Evolutionary conservation across 169 alveolate genomes (phyloP).

Genomic region (Eimeria tenella): DNA sequence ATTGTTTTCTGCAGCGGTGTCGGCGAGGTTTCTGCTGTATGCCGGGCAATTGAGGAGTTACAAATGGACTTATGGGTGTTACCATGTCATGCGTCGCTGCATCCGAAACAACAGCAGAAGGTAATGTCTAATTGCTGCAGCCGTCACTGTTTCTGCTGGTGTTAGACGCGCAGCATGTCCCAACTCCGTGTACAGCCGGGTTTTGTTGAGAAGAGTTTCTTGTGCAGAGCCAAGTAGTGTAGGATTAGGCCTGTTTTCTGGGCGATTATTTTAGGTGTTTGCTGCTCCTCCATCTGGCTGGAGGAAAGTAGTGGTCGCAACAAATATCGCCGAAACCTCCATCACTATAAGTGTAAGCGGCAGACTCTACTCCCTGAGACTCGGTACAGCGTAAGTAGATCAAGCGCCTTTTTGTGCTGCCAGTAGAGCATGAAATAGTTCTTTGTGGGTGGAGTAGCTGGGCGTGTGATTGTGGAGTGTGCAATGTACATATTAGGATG

Average conservation of each 20-base stretch:
- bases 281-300: constrained; percentile 82
- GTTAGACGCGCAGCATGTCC: not conserved
- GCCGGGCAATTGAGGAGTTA: constrained; percentile 85
- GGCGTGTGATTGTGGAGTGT: not conserved
- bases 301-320: constrained; percentile 98
- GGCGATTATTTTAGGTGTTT: constrained; percentile 37
- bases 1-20: constrained; percentile 97
- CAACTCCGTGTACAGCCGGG: not conserved
- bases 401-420: not conserved
- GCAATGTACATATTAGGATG: constrained; percentile 84
- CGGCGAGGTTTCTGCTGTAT: constrained; percentile 90
- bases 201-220: not conserved
- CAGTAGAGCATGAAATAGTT: not conserved
- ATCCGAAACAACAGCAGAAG: constrained; percentile 95
- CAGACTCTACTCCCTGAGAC: not conserved
- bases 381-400: too few relatives aligned
- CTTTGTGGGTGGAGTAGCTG: not conserved
- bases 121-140: constrained; percentile 87
- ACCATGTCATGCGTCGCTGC: constrained; percentile 95
- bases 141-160: constrained; percentile 38
- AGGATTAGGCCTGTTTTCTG: not conserved
- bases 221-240: not conserved
- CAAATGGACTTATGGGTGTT: constrained; percentile 94
- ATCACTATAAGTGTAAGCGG: constrained; percentile 97
- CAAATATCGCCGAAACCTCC: constrained; percentile 99